Evolutionary conservation across 129 eudicot genomes (phyloP).

Genomic region (Escallonia herrerae): DNA sequence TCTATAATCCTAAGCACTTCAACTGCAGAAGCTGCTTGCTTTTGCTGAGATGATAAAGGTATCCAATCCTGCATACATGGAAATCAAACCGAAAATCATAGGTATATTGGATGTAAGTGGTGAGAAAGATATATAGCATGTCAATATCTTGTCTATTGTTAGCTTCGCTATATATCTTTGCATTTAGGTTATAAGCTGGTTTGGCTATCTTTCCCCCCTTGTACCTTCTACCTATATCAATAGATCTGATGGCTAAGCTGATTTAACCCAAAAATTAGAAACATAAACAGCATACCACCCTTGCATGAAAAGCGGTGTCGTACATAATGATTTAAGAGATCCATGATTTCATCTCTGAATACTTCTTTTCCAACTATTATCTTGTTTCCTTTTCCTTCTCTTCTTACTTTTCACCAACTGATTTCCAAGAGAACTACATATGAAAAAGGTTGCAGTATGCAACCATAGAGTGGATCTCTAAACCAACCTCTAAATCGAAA

Average conservation of each 20-base stretch:
- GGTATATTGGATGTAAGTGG: background rate
- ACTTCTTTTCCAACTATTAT: background rate
- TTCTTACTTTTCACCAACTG: background rate
- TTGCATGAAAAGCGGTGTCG: too few relatives aligned
- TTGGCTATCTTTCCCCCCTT: too few relatives aligned
- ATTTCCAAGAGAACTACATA: background rate
- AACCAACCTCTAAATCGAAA: conserved; percentile 75
- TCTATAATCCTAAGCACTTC: conserved; percentile 94
- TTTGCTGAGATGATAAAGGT: conserved; percentile 82
- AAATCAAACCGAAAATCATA: background rate
- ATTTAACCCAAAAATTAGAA: too few relatives aligned
- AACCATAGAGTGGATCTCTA: background rate
- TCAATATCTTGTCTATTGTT: too few relatives aligned
- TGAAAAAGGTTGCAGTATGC: background rate
- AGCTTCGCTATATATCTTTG: too few relatives aligned
- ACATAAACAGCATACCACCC: too few relatives aligned
- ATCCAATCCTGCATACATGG: conserved; percentile 70
- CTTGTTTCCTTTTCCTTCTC: background rate
- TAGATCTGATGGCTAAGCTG: too few relatives aligned
- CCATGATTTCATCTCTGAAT: too few relatives aligned
- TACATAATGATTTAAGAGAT: too few relatives aligned
- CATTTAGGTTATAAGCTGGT: too few relatives aligned
- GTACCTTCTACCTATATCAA: too few relatives aligned
- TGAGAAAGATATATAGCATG: too few relatives aligned
- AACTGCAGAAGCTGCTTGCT: conserved; percentile 81